Evolutionary conservation across 768 basidiomycete genomes (phyloP).

Genomic region (Lactifluus subvellereus): DNA sequence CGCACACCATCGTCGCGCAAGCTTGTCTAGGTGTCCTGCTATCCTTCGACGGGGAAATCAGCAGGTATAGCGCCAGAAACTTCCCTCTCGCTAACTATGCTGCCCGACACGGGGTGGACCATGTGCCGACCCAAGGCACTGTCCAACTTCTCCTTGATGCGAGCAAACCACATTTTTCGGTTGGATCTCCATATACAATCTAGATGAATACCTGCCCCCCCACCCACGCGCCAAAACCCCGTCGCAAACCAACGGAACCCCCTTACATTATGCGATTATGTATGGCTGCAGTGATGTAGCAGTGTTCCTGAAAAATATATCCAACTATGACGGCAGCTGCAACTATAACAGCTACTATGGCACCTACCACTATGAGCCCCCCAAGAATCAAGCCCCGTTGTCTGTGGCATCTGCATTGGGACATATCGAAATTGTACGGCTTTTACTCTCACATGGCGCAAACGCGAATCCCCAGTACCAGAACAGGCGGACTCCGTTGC

Average conservation of each 20-base stretch:
- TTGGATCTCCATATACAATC: not conserved
- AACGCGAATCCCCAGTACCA: not conserved
- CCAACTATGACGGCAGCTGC: no score
- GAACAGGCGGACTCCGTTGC: no score
- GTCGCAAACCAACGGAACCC: not conserved
- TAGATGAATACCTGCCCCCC: not conserved
- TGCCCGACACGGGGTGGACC: not conserved
- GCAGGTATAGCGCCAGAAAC: not conserved
- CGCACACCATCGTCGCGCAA: not conserved
- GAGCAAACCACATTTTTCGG: not conserved
- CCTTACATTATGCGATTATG: not conserved
- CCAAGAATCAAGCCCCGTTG: not conserved
- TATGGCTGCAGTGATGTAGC: not conserved
- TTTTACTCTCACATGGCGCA: not conserved
- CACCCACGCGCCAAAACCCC: not conserved
- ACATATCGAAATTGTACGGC: not conserved
- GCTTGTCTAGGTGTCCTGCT: not conserved
- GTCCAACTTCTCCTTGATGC: not conserved
- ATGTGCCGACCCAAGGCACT: not conserved
- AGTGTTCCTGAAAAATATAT: not conserved
- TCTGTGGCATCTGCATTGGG: not conserved
- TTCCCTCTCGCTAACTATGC: not conserved
- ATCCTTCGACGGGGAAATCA: not conserved
- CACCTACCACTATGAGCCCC: no score
- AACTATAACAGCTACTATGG: no score